Conservation (phyloP, 2,329 filamentous ascomycete species). For the Clonostachys sp. region DNA sequence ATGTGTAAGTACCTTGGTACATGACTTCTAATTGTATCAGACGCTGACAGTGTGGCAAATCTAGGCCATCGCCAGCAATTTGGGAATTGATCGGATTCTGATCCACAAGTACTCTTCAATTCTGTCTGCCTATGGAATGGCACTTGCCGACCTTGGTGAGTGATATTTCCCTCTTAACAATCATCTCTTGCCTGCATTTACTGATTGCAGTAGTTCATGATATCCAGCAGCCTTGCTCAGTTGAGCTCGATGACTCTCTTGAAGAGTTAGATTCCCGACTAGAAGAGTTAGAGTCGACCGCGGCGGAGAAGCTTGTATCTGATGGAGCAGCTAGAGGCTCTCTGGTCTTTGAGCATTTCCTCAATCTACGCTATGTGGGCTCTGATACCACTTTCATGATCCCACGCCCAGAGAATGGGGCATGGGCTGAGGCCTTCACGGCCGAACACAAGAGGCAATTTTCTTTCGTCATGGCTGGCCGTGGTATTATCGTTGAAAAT, state of each 20-base stretch:
- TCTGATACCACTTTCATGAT: constrained; percentile 34
- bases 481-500: constrained; percentile 34
- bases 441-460: constrained; percentile 33
- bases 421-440: constrained; percentile 20
- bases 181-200: no score
- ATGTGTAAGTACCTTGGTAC: constrained; percentile 39
- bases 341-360: constrained; percentile 20
- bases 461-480: constrained; percentile 25
- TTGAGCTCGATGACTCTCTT: constrained; percentile 57
- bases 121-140: constrained; percentile 88
- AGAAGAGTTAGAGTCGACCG: constrained; percentile 1
- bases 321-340: neutral
- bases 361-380: constrained; percentile 37
- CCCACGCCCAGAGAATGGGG: neutral
- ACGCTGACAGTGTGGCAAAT: neutral
- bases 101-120: constrained; percentile 86
- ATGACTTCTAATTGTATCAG: neutral
- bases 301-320: constrained; percentile 2
- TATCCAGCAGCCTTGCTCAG: constrained; percentile 70
- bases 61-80: constrained; percentile 67
- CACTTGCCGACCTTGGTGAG: constrained; percentile 69
- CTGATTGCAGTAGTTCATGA: constrained; percentile 60
- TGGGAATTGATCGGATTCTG: constrained; percentile 81
- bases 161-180: no score
- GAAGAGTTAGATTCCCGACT: constrained; percentile 51